Evolutionary conservation across 2,329 filamentous ascomycete genomes (phyloP).

Genomic region (Pyricularia pennisetigena): DNA sequence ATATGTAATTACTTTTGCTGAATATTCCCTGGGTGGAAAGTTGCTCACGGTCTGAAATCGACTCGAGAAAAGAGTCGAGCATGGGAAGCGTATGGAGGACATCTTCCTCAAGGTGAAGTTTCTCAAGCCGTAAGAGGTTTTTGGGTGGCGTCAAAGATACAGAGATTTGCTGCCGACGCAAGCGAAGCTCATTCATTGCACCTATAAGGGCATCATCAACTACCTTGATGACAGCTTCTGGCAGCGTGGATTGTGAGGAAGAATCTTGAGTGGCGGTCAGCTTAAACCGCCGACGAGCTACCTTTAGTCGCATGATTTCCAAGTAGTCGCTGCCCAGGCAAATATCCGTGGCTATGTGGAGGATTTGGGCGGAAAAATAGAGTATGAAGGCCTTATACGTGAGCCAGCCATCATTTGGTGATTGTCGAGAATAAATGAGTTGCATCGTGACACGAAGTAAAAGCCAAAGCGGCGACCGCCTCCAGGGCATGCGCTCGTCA

Average conservation of each 20-base stretch:
- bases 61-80: background rate
- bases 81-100: background rate
- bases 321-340: conserved; percentile 1
- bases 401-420: background rate
- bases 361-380: background rate
- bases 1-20: background rate
- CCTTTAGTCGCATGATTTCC: background rate
- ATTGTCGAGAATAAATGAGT: background rate
- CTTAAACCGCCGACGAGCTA: background rate
- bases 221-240: background rate
- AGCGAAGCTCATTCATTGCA: background rate
- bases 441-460: background rate
- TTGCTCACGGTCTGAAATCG: background rate
- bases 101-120: background rate
- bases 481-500: background rate
- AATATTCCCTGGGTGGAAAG: background rate
- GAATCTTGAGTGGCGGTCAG: background rate
- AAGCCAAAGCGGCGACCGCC: background rate
- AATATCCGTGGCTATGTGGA: background rate
- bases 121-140: background rate
- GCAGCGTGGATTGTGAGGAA: background rate
- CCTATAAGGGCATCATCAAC: background rate
- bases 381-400: conserved; percentile 2
- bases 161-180: background rate
- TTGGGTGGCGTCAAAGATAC: too few species aligned